Evolutionary conservation across 495 filamentous ascomycete genomes (phyloP).

Genomic region (Aspergillus sclerotioniger): DNA sequence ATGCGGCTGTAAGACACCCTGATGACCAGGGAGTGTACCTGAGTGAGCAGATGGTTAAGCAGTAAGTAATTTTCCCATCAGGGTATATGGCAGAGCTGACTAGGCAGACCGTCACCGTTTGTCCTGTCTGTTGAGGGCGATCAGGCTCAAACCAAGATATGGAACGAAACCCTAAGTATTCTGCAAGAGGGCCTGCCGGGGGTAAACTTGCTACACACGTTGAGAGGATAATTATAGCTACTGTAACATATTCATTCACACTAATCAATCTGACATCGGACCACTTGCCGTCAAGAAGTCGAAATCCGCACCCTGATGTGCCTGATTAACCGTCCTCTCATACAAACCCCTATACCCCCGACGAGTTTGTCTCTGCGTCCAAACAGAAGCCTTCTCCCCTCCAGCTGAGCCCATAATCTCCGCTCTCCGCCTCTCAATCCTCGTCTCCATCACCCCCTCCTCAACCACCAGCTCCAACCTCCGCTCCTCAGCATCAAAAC

Average conservation of each 20-base stretch:
- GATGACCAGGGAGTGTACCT: slow-evolving; percentile 6
- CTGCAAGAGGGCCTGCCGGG: too few relatives aligned
- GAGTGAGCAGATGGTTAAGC: slow-evolving; percentile 8
- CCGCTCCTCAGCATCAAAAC: slow-evolving; percentile 49
- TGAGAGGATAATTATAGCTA: too few relatives aligned
- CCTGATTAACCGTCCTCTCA: slow-evolving; percentile 62
- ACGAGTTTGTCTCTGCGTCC: slow-evolving; percentile 35
- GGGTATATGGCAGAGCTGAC: not conserved
- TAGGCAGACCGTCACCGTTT: slow-evolving; percentile 7
- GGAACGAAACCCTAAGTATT: not conserved
- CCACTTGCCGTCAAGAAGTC: slow-evolving; percentile 55
- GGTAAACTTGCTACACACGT: too few relatives aligned
- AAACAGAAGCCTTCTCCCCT: slow-evolving; percentile 16
- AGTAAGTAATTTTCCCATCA: not conserved
- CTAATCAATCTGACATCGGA: too few relatives aligned
- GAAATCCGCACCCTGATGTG: slow-evolving; percentile 63
- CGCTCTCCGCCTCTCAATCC: slow-evolving; percentile 36
- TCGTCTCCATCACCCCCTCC: slow-evolving; percentile 44
- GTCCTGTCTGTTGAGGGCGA: slow-evolving; percentile 5
- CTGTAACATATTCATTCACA: too few relatives aligned
- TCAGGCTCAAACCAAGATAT: not conserved
- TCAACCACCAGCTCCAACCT: slow-evolving; percentile 46
- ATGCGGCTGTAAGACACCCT: slow-evolving; percentile 8
- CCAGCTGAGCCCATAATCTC: slow-evolving; percentile 14
- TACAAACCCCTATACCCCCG: slow-evolving; percentile 66